Evolutionary conservation across 768 basidiomycete species (phyloP), one percentile per base, ranked within the genome.

Genomic region (Roridomyces roridus): DNA sequence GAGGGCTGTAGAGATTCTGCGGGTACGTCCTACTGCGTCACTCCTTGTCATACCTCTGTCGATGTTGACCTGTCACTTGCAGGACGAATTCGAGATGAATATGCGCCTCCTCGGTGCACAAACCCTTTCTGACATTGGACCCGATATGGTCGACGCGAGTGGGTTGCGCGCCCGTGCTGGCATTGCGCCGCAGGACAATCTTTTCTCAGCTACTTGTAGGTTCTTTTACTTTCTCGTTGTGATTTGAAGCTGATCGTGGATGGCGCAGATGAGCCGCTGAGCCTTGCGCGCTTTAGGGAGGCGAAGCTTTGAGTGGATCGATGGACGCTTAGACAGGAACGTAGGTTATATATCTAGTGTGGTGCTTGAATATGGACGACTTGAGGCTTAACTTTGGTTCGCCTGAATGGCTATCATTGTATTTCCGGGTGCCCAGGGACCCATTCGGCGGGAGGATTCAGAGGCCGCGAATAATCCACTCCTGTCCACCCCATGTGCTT

Each of bases 21-120:
- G 81, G 60, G 92, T 89, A 65, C 51, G 15, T 14, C 10, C 25
- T 40, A 12, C 17, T 34, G 25, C 5, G 18, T 26, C 3, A n/a
- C n/a, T 11, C 46, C 1, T 5, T 35, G 21, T n/a, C 20, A 5
- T 35, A 15, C 15, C 43, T 24, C 17, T 20, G 9, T 24, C 23
- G 25, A 34, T 49, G 42, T 56, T 18, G 26, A 31, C 18, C 24
- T n/a, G n/a, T n/a, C 36, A 15, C 14, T 7, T 57, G 5, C 66
- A 97, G 93, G 93, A 96, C 65, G 96, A 98, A 71, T 93, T 98
- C 64, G 93, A 96, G 78, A 98, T 98, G 96, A 94, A 96, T 72
- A 83, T 98, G 84, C 88, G 96, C 15, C 78, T 98, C 4, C 72
- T 98, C 23, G 96, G 96, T 10, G 94, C 94, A 1, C 84, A 80